Conservation (phyloP, 1,139 yeast species). For the Candida glucosophila region DNA sequence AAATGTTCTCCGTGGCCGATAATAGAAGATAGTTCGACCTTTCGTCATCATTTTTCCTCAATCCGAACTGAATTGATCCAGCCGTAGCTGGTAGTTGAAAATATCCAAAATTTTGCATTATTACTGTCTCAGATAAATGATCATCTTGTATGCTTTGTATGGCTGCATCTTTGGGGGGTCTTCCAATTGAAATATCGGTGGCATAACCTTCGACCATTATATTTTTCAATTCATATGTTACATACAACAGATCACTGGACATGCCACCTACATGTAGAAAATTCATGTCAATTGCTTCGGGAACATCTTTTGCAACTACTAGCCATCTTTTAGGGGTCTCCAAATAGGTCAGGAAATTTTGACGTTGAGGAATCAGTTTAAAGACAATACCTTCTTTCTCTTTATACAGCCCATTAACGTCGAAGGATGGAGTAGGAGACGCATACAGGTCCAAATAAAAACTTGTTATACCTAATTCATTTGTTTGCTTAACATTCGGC, state of each 20-base stretch:
- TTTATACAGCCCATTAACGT: conserved; percentile 22
- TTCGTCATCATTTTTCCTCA: conserved; percentile 29
- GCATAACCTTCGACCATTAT: conserved; percentile 70
- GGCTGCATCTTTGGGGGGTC: conserved; percentile 44
- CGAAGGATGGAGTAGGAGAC: conserved; percentile 28
- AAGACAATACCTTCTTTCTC: no score
- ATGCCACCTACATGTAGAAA: conserved; percentile 39
- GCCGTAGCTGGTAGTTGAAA: conserved; percentile 65
- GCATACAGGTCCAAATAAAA: conserved; percentile 47
- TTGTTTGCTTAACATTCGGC: conserved; percentile 33
- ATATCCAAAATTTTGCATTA: conserved; percentile 72
- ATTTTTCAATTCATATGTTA: conserved; percentile 27
- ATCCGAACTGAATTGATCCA: conserved; percentile 50
- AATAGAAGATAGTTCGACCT: conserved; percentile 31
- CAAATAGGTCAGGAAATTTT: no score
- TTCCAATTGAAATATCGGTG: conserved; percentile 26
- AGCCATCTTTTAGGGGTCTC: conserved; percentile 66
- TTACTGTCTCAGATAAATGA: conserved; percentile 39
- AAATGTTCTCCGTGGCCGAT: conserved; percentile 23
- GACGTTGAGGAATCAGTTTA: no score
- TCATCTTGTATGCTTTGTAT: conserved; percentile 24
- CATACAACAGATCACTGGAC: conserved; percentile 6
- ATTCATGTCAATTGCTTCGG: conserved; percentile 45
- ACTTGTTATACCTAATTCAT: conserved; percentile 41
- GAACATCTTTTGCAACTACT: conserved; percentile 38